These are phyloP conservation scores for Plasmodium yoelii DNA, from an alignment of 169 alveolate species.

Conservation along the genomic window DNA sequence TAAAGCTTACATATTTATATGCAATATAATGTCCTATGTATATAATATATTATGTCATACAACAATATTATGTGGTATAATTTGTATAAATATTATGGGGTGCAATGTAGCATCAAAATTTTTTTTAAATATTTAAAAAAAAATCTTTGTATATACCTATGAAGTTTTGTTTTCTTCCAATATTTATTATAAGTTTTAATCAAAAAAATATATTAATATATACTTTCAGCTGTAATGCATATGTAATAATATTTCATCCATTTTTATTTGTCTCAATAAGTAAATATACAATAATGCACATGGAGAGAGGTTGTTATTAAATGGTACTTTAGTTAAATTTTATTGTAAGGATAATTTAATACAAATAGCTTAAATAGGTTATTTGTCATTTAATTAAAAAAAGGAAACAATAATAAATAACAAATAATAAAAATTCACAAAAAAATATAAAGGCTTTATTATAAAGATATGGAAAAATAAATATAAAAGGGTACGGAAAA, in stretches of 20 bases:
- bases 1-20: too few relatives aligned
- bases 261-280: conserved; percentile 39
- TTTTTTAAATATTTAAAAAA: too few relatives aligned
- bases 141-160: too few relatives aligned
- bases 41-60: too few relatives aligned
- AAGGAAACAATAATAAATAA: conserved; percentile 9
- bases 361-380: conserved; percentile 13
- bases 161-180: too few relatives aligned
- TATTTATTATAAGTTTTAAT: too few relatives aligned
- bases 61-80: too few relatives aligned
- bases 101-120: too few relatives aligned
- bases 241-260: conserved; percentile 3
- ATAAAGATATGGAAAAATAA: neutral
- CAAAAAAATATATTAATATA: too few relatives aligned
- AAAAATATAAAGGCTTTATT: conserved; percentile 9
- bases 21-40: too few relatives aligned
- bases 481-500: conserved; percentile 8
- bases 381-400: conserved; percentile 1
- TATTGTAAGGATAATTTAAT: neutral
- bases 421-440: neutral
- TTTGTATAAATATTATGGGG: too few relatives aligned
- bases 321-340: conserved; percentile 2
- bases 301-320: conserved; percentile 15
- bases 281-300: conserved; percentile 17
- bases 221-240: neutral